Evolutionary conservation across 2,329 filamentous ascomycete species (phyloP), one percentile per base, ranked within the genome.

Genomic region (Ophiostoma sp.): DNA sequence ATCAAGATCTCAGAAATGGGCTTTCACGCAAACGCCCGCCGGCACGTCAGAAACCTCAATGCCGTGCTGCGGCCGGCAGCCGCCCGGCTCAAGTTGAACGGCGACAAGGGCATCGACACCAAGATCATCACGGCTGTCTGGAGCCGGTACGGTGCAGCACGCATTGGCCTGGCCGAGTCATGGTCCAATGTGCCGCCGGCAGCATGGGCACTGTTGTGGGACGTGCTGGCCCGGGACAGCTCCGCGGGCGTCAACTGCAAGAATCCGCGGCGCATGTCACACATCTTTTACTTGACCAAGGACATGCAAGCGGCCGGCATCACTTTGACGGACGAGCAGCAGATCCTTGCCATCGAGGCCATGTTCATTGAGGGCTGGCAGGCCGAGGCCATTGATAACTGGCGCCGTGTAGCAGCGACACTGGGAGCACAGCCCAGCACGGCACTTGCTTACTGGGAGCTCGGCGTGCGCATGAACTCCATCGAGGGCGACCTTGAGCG

Each of bases 201-300:
- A 16, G 81, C 85, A 4, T 89, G 89, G 85, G 78, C 84, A n/a
- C 75, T 87, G 1, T 76, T 94, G 8, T 94, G 90, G 89, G 79
- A 82, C 42, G 77, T 85, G 1, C 79, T 89, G 60, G 85, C 87
- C 0, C 81, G 81, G 62, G 79, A 83, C 52, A 78, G 79, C 63
- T 36, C 36, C 18, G 36, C 4, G 36, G 52, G 8, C 8, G 44
- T n/a, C 9, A 58, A 12, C 36, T 42, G 47, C 38, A 16, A 5
- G 38, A 83, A 86, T 75, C 76, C 83, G 62, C 80, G 86, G 71
- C 84, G 87, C 42, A 82, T 89, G 75, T 78, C 82, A 5, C 88
- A 89, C 74, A 77, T 91, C 42, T 84, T 84, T 69, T 78, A 81
- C 44, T 80, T 94, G 3, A 82, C 85, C 5, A 83, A 87, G 73